These are phyloP conservation scores for Chaetomium olivaceum DNA, from an alignment of 2,329 filamentous ascomycete species.

Conservation along the genomic window DNA sequence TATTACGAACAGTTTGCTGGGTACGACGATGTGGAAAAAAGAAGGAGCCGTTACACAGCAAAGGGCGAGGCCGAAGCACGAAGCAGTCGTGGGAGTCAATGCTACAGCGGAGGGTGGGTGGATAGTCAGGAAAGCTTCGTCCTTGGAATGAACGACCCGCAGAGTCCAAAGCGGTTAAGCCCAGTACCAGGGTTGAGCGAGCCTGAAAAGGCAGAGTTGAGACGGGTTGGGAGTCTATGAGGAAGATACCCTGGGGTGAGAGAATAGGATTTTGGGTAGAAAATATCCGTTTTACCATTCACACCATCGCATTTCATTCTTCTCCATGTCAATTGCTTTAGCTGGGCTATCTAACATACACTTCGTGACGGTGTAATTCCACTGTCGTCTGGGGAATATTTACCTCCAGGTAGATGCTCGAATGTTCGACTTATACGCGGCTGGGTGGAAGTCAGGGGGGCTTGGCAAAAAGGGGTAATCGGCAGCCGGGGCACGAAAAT, in stretches of 20 bases:
- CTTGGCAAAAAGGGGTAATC: conserved; percentile 10
- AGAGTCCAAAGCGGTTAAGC: conserved; percentile 34
- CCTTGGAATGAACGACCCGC: conserved; percentile 36
- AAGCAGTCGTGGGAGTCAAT: conserved; percentile 8
- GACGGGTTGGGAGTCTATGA: conserved; percentile 2
- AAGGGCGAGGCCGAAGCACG: conserved; percentile 16
- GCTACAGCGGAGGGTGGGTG: conserved; percentile 29
- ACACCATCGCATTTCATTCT: not conserved
- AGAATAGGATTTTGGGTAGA: not conserved
- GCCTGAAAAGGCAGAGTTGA: conserved; percentile 14
- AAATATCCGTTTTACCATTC: not conserved
- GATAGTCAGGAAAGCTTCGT: conserved; percentile 39
- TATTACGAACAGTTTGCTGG: conserved; percentile 32
- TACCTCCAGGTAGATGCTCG: not conserved
- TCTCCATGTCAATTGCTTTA: not conserved
- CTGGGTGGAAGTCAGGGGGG: not conserved
- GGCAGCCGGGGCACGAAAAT: not conserved
- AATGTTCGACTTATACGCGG: not conserved
- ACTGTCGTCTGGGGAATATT: no score
- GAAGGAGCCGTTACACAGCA: not conserved
- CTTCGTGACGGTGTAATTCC: not conserved
- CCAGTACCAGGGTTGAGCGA: conserved; percentile 33
- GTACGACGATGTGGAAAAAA: conserved; percentile 21
- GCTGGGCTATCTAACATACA: not conserved
- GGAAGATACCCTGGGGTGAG: not conserved